Base-by-base conservation (phyloP, 1,284 basidiomycete genomes). In the Cutaneotrichosporon cutaneum region DNA sequence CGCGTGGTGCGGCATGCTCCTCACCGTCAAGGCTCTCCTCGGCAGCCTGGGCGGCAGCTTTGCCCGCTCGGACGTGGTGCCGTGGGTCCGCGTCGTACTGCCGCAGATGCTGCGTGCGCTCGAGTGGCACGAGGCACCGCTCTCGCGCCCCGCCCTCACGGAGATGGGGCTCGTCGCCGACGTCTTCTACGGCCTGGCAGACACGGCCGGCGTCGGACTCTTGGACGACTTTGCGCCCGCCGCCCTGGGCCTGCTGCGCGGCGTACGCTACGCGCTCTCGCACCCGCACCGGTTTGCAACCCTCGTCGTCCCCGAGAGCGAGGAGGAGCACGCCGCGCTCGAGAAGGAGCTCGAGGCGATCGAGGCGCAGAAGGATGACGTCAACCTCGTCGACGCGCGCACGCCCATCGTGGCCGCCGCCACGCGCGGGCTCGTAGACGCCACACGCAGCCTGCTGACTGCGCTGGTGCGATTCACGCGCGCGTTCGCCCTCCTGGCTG, bases 281-380 rank as follows among this genome's bases (percentile, higher is more conserved):
- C 94, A 96, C 78, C 93, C 94, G 8, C 89, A 92, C 69, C 88
- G 92, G 68, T 84, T 96, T 22, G 85, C 87, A 0, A 88, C 87
- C 61, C 81, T 92, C 44, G 82, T 95, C 63, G 90, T 94, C 64
- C 88, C 90, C 32, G 44, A 22, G 48, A 82, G 94, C 64, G 75
- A 83, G 2, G 89, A 89, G n/a, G 92, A 94, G 67, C 83, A 87
- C 44, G 74, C 79, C 0, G 64, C 64, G 32, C 68, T 81, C 47
- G 74, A 79, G 30, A 83, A 83, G 65, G 91, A 92, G 74, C 85
- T 86, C 60, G 86, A 86, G 60, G 66, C 67, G 27, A 72, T 83
- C 1, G 85, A 84, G 42, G 60, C 32, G 6, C 64, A 73, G 44
- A 54, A 70, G 50, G 63, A 67, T 7, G 69, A 69, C 35, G 47